phyloP scores from a whole-genome alignment of 176 grass and related monocot species.

The Rhipidocladum racemiflorum region DNA sequence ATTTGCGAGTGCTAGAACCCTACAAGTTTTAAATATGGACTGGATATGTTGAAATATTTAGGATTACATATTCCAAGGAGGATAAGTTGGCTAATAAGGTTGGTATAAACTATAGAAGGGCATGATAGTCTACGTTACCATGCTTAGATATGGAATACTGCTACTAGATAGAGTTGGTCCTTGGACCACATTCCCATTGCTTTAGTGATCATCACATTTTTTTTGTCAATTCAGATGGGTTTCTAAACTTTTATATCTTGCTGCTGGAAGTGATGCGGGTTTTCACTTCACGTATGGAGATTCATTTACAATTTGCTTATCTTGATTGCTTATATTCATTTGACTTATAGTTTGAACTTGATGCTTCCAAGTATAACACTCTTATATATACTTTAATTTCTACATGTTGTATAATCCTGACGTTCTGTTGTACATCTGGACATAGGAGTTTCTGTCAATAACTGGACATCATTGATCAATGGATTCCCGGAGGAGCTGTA shows the following conservation, averaged over 20 bases:
- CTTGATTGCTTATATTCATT: not conserved
- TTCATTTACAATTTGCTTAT: not conserved
- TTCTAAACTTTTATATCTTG: not conserved
- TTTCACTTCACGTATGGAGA: not conserved
- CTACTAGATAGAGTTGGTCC: not conserved
- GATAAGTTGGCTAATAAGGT: not conserved
- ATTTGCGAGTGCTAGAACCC: not conserved
- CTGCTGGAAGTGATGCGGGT: not conserved
- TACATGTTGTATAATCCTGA: slow-evolving; percentile 28
- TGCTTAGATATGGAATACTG: not conserved
- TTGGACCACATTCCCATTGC: not conserved
- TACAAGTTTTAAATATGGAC: not conserved
- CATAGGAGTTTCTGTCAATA: not conserved
- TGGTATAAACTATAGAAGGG: not conserved
- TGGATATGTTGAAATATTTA: not conserved
- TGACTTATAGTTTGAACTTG: not conserved
- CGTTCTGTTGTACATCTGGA: not conserved
- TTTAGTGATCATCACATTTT: not conserved
- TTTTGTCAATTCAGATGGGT: not conserved
- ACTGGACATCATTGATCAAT: slow-evolving; percentile 31
- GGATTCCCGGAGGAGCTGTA: slow-evolving; percentile 37
- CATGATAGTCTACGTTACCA: not conserved
- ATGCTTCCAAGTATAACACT: not conserved
- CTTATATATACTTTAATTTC: not conserved
- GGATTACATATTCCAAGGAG: not conserved